These are phyloP conservation scores for Aureobasidium sp. DNA, from an alignment of 2,329 filamentous ascomycete species.

Conservation along the genomic window DNA sequence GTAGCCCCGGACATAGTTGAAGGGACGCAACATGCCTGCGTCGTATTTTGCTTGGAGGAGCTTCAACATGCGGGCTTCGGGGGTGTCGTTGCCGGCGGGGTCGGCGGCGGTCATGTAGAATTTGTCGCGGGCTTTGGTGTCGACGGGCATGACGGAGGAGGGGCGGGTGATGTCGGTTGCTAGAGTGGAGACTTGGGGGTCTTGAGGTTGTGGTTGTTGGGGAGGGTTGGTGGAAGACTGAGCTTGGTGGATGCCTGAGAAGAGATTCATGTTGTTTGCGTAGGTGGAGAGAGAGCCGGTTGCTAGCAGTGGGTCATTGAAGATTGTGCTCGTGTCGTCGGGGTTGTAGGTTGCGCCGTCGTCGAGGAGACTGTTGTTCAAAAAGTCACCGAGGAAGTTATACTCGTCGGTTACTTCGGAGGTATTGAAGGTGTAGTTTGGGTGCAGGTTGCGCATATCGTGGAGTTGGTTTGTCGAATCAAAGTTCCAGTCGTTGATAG, in stretches of 20 bases:
- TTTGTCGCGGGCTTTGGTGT: conserved; percentile 62
- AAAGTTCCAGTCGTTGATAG: conserved; percentile 62
- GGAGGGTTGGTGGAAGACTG: not conserved
- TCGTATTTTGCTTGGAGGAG: conserved; percentile 93
- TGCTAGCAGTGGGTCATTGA: conserved; percentile 49
- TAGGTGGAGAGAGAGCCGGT: conserved; percentile 36
- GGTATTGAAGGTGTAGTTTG: conserved; percentile 89
- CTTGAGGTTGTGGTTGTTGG: not conserved
- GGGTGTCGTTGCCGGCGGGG: conserved; percentile 75
- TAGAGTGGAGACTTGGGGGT: conserved; percentile 27
- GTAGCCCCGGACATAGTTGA: conserved; percentile 98
- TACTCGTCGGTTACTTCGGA: conserved; percentile 95
- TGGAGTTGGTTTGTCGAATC: conserved; percentile 69
- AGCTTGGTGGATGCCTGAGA: conserved; percentile 3
- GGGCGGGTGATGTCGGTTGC: conserved; percentile 54
- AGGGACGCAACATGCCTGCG: conserved; percentile 85
- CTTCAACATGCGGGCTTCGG: conserved; percentile 91
- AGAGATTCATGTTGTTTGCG: conserved; percentile 34
- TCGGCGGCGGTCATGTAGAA: conserved; percentile 97
- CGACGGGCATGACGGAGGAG: conserved; percentile 53
- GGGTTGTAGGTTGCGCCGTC: conserved; percentile 41
- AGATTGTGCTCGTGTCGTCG: conserved; percentile 43
- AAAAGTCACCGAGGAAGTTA: conserved; percentile 91
- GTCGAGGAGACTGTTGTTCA: conserved; percentile 85
- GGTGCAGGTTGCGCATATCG: conserved; percentile 90